Evolutionary conservation across 2,329 filamentous ascomycete species (phyloP), one percentile per base, ranked within the genome.

Genomic region (Triangularia setosa): DNA sequence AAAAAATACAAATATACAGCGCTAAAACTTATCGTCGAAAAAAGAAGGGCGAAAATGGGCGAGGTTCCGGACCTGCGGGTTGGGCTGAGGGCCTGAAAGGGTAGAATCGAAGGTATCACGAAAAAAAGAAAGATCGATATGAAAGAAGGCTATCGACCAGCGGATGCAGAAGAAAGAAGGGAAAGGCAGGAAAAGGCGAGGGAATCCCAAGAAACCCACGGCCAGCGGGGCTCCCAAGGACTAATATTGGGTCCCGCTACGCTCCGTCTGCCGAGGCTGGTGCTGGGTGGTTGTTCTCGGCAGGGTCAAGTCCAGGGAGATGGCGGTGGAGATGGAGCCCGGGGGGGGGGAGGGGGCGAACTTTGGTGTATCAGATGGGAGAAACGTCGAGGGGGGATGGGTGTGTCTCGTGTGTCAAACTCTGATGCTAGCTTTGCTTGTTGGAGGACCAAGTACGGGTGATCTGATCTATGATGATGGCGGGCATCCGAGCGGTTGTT

Each of bases 51-150:
- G 80, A 79, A 68, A 65, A 72, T 48, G 75, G 74, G 73, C 75
- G 80, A 79, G 79, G 81, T 80, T 78, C 83, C 84, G 79, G 81
- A 83, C 84, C 83, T 77, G 83, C 79, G 76, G 75, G 72, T 69
- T 72, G 70, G 40, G 60, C 53, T 62, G 62, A 63, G 28, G 61
- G 35, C 64, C 61, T 67, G 67, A 72, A 33, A 73, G 73, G 67
- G 40, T 70, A 70, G 55, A 58, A 58, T 28, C 27, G 73, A 71
- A 72, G 73, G 69, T 73, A 58, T 61, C 58, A 63, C 63, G 67
- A 72, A 74, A 74, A 67, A 72, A 71, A 74, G 72, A 73, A 75
- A 70, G 72, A 76, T 72, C 77, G 79, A 80, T 79, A 75, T 79
- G 77, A 83, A 82, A 79, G 78, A 83, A 79, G 76, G 79, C 74